Conservation (phyloP, 2,329 filamentous ascomycete species). For the Zasmidium citrigriseum region DNA sequence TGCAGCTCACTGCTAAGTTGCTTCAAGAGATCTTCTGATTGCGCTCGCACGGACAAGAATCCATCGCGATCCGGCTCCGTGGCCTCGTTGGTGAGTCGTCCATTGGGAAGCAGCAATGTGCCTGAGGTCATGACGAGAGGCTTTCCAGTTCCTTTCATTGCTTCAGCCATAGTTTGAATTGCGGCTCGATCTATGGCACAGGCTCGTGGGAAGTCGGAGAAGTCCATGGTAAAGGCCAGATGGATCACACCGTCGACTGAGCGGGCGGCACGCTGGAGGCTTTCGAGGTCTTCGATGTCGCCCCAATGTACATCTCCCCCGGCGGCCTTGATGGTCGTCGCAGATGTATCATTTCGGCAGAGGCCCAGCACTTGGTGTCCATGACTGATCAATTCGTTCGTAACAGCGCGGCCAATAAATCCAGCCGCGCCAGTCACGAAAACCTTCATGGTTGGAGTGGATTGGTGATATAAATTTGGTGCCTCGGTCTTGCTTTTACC, state of each 20-base stretch:
- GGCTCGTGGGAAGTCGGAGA: slow-evolving; percentile 21
- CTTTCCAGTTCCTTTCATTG: slow-evolving; percentile 39
- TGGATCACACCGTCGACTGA: slow-evolving; percentile 47
- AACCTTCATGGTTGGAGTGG: slow-evolving; percentile 13
- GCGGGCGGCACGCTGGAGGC: slow-evolving; percentile 40
- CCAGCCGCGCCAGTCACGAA: slow-evolving; percentile 48
- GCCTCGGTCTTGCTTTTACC: no score
- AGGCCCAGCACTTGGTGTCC: slow-evolving; percentile 47
- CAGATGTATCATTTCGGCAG: slow-evolving; percentile 38
- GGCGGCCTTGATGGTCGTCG: slow-evolving; percentile 39
- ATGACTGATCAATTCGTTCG: slow-evolving; percentile 38
- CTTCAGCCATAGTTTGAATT: slow-evolving; percentile 40
- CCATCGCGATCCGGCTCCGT: slow-evolving; percentile 3
- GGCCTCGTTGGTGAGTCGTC: slow-evolving; percentile 13
- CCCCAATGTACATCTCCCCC: slow-evolving; percentile 46
- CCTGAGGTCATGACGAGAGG: slow-evolving; percentile 41
- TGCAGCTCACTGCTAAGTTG: slow-evolving; percentile 28
- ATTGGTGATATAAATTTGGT: background rate
- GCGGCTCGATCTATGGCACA: slow-evolving; percentile 38
- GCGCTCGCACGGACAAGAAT: slow-evolving; percentile 9
- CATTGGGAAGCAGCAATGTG: slow-evolving; percentile 17
- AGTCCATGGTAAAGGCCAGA: slow-evolving; percentile 39
- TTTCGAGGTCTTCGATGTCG: slow-evolving; percentile 40
- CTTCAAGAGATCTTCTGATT: slow-evolving; percentile 9
- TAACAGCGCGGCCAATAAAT: slow-evolving; percentile 40